Evolutionary conservation across 495 filamentous ascomycete genomes (phyloP).

Genomic region (Monascus purpureus): DNA sequence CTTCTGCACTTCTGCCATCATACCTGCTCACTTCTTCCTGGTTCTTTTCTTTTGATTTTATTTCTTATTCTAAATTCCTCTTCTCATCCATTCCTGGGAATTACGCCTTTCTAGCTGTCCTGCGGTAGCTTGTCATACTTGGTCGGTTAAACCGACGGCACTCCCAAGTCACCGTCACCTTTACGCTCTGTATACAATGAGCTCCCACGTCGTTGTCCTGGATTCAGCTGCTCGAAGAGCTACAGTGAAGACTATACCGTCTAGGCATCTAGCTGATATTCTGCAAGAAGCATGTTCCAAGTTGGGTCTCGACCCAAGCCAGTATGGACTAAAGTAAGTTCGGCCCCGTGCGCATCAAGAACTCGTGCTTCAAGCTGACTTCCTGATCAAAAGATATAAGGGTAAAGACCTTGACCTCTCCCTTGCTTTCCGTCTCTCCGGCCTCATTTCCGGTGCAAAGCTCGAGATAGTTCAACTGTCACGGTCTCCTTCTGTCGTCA

Average conservation of each 20-base stretch:
- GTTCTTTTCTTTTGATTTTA: not conserved
- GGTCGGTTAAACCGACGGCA: too few species aligned
- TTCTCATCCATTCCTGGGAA: not conserved
- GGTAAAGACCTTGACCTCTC: constrained; percentile 76
- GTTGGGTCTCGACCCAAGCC: constrained; percentile 53
- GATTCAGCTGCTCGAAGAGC: constrained; percentile 58
- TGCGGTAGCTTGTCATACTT: too few species aligned
- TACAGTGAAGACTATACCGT: constrained; percentile 71
- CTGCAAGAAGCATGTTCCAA: constrained; percentile 76
- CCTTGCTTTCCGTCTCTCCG: constrained; percentile 70
- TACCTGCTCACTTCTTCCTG: not conserved
- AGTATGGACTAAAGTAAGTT: constrained; percentile 68
- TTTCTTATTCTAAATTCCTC: not conserved
- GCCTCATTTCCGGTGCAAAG: constrained; percentile 74
- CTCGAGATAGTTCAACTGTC: constrained; percentile 81
- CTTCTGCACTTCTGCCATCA: too few species aligned
- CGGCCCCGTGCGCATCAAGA: not conserved
- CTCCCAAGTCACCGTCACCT: too few species aligned
- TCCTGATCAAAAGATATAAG: constrained; percentile 42
- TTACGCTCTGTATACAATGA: too few species aligned
- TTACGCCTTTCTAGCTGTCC: too few species aligned
- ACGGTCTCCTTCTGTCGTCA: constrained; percentile 67
- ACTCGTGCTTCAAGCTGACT: not conserved
- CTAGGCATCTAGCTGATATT: constrained; percentile 67
- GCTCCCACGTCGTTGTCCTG: constrained; percentile 79